A percentile compares a stretch with the other conserved stretches of the same genome.
These are phyloP conservation scores for Kodamaea laetipori DNA, from an alignment of 805 yeast genomes.

Conservation along the genomic window DNA sequence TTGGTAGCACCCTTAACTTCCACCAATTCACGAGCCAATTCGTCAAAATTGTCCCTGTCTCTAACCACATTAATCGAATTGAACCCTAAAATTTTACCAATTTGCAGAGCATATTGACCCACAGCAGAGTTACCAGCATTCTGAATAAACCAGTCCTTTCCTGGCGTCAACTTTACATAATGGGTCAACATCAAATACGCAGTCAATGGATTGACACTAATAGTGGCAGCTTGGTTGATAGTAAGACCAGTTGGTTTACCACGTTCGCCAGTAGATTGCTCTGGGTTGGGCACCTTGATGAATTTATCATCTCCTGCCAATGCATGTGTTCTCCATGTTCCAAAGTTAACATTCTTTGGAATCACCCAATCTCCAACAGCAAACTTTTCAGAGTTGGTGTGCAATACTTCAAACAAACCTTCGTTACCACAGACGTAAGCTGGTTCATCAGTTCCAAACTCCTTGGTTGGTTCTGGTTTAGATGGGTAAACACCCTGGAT, in stretches of 20 bases:
- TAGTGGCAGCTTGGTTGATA: conserved; percentile 76
- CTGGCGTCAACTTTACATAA: conserved; percentile 59
- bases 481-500: conserved; percentile 50
- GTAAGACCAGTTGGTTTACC: conserved; percentile 36
- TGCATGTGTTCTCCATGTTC: conserved; percentile 92
- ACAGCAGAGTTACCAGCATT: conserved; percentile 97
- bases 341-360: conserved; percentile 75
- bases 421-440: conserved; percentile 92
- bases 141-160: conserved; percentile 87
- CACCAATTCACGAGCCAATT: conserved; percentile 52
- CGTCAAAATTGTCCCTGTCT: conserved; percentile 77
- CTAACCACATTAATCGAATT: conserved; percentile 88
- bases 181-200: conserved; percentile 86
- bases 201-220: conserved; percentile 88
- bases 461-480: conserved; percentile 51
- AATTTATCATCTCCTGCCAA: conserved; percentile 54
- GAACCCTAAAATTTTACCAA: conserved; percentile 74
- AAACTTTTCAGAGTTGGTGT: conserved; percentile 57
- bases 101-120: conserved; percentile 87
- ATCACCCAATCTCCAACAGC: conserved; percentile 84
- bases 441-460: conserved; percentile 61
- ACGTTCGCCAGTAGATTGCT: conserved; percentile 41
- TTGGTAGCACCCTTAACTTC: conserved; percentile 74
- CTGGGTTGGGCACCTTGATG: conserved; percentile 57
- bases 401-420: conserved; percentile 84